A percentile compares a stretch with the other conserved stretches of the same genome.
These are phyloP conservation scores for Coccomyxa sp. DNA, from an alignment of 139 green algal species.

Conservation along the genomic window DNA sequence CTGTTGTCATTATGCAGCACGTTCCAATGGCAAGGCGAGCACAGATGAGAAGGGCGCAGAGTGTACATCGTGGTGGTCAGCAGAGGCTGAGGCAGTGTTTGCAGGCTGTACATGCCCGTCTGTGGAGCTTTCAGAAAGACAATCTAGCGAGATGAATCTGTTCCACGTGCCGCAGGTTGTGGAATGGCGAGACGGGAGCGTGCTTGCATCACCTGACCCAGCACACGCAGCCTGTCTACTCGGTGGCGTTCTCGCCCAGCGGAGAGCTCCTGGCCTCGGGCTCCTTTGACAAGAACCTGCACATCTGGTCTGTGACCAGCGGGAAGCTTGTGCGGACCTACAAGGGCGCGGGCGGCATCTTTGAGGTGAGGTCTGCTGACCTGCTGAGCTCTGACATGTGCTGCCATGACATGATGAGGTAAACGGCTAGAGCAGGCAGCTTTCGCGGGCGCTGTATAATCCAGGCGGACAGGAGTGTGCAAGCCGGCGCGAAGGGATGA, in stretches of 20 bases:
- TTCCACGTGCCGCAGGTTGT: no score
- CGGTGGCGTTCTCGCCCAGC: slow-evolving; percentile 75
- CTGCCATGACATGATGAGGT: neutral
- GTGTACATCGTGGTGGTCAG: no score
- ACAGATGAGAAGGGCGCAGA: no score
- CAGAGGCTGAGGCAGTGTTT: no score
- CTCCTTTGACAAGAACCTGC: slow-evolving; percentile 70
- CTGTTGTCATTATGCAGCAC: no score
- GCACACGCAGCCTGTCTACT: slow-evolving; percentile 81
- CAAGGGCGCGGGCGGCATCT: slow-evolving; percentile 71
- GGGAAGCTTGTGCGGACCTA: slow-evolving; percentile 62
- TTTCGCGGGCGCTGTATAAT: neutral
- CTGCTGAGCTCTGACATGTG: neutral
- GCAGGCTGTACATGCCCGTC: no score
- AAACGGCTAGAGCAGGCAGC: neutral
- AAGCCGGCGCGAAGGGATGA: no score
- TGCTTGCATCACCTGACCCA: slow-evolving; percentile 44
- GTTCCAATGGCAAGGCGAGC: no score
- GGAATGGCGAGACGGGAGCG: slow-evolving; percentile 69
- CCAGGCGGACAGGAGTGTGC: neutral
- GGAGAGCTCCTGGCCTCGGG: slow-evolving; percentile 73
- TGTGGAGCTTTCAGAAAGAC: no score
- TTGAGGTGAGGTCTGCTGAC: slow-evolving; percentile 35
- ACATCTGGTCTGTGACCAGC: slow-evolving; percentile 73
- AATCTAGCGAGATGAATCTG: no score